Evolutionary conservation across 129 eudicot species (phyloP), one percentile per base, ranked within the genome.

Genomic region (Escallonia rubra): DNA sequence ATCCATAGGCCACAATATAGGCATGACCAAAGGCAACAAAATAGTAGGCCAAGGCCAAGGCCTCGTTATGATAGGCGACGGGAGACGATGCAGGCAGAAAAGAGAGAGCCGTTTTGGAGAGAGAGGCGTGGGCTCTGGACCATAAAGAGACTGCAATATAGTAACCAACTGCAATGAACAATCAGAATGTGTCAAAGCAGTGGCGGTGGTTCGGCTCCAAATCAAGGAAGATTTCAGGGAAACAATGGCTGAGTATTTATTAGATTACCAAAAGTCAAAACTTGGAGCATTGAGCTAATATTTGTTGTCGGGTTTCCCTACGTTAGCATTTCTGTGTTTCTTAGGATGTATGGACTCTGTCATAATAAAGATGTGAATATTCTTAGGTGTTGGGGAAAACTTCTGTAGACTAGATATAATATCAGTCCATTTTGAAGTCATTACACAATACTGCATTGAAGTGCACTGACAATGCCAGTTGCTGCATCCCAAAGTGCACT

Each of bases 1-100:
- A 93, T 86, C 51, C 95, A 80, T 4, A 79, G 98, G 67, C 98
- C 98, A 43, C 98, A 89, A 75, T 93, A 81, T 75, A 80, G 95
- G 69, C 84, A 77, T 57, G 77, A 74, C 15, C 82, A 89, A n/a
- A 86, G 90, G 76, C 96, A 82, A 46, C 83, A 70, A 66, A 82
- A 75, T 66, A 23, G 34, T 23, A 78, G 95, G 57, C 78, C 72
- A 10, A 86, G 96, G 72, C 80, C 95, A 46, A 87, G 96, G 9
- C 88, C 90, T 0, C 76, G 96, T 38, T 81, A 86, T 72, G 98
- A 93, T 64, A 89, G 86, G 75, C 95, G 96, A 46, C 84, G 96
- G 34, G 91, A 88, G 72, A 83, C 87, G 11, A 82, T 91, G 90
- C 96, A 86, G 78, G 80, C 75, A 38, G 80, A 78, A 59, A 76